phyloP scores from a whole-genome alignment of 768 basidiomycete genomes.

The Lactarius indigo region DNA sequence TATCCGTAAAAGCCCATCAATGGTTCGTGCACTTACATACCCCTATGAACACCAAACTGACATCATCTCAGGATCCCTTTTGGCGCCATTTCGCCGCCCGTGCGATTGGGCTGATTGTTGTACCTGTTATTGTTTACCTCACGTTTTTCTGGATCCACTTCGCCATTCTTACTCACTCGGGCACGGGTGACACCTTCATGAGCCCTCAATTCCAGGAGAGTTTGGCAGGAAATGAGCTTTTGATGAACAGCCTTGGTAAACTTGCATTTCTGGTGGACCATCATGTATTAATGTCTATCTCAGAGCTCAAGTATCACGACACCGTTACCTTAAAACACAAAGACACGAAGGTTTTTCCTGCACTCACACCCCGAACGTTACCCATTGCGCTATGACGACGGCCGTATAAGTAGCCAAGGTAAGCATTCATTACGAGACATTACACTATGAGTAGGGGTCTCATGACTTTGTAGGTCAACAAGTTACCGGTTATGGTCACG shows the following conservation, averaged over 20 bases:
- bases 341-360: slow-evolving; percentile 84
- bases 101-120: slow-evolving; percentile 74
- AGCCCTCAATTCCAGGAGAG: slow-evolving; percentile 98
- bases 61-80: slow-evolving; percentile 53
- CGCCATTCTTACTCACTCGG: slow-evolving; percentile 78
- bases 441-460: slow-evolving; percentile 3
- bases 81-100: slow-evolving; percentile 86
- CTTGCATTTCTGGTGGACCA: slow-evolving; percentile 7
- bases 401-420: slow-evolving; percentile 93
- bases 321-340: slow-evolving; percentile 85
- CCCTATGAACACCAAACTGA: neutral
- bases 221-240: slow-evolving; percentile 83
- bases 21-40: slow-evolving; percentile 31
- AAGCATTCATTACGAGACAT: neutral
- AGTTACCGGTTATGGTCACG: slow-evolving; percentile 92
- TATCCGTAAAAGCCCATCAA: slow-evolving; percentile 77
- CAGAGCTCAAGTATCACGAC: slow-evolving; percentile 94
- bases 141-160: slow-evolving; percentile 98
- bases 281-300: slow-evolving; percentile 2
- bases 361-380: slow-evolving; percentile 92
- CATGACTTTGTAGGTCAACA: slow-evolving; percentile 66
- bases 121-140: slow-evolving; percentile 90
- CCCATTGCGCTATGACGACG: slow-evolving; percentile 92
- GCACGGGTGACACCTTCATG: slow-evolving; percentile 96
- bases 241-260: slow-evolving; percentile 88